These are phyloP conservation scores for Thalassiosira mediterranea DNA, from an alignment of 352 stramenopile genomes.

Conservation along the genomic window DNA sequence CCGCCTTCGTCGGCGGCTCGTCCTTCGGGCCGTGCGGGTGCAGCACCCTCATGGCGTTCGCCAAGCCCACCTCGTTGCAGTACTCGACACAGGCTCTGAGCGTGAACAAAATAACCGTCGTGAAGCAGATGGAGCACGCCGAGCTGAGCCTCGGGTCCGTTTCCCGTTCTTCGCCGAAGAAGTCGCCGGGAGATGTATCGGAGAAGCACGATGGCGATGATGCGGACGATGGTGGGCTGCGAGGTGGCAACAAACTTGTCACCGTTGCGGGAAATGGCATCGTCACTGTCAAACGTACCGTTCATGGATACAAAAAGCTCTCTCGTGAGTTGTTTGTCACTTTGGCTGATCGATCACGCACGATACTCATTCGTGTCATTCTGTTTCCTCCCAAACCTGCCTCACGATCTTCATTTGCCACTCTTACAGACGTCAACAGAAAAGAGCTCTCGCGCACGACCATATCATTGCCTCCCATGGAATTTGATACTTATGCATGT, in stretches of 20 bases:
- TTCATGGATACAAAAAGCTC: constrained; percentile 81
- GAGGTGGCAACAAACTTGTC: too few species aligned
- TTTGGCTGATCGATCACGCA: too few species aligned
- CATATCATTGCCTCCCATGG: constrained; percentile 94
- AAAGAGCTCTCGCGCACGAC: constrained; percentile 87
- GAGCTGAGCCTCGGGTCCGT: constrained; percentile 19
- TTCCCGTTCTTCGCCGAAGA: background rate
- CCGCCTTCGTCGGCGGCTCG: constrained; percentile 51
- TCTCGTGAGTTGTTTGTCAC: too few species aligned
- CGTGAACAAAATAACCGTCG: constrained; percentile 75
- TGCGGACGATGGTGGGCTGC: too few species aligned
- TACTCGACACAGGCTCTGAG: constrained; percentile 77
- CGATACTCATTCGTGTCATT: too few species aligned
- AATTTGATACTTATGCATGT: constrained; percentile 92
- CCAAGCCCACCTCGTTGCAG: constrained; percentile 59
- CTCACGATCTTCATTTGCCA: too few species aligned
- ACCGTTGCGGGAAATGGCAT: constrained; percentile 75
- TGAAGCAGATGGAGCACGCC: constrained; percentile 77
- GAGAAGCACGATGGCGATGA: too few species aligned
- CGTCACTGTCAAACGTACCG: constrained; percentile 75
- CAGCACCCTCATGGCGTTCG: constrained; percentile 70
- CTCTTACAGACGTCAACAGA: constrained; percentile 53
- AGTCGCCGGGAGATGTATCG: too few species aligned
- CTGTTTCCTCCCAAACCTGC: too few species aligned
- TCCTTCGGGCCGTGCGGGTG: constrained; percentile 44